phyloP scores from a whole-genome alignment of 768 basidiomycete genomes.

The Termitomyces sp. region DNA sequence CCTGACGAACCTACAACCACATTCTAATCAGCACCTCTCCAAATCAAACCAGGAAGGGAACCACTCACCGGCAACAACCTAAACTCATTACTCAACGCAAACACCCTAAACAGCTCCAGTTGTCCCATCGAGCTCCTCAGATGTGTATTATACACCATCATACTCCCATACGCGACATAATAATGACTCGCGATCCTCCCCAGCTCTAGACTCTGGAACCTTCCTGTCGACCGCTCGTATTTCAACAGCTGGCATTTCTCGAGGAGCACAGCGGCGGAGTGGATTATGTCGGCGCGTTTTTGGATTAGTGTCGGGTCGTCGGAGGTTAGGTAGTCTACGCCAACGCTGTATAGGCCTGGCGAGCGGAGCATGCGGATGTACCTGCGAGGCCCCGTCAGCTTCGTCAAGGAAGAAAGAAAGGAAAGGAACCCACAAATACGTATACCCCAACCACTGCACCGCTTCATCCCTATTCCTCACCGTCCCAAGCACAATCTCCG shows the following conservation, averaged over 20 bases:
- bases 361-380: conserved; percentile 94
- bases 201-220: conserved; percentile 91
- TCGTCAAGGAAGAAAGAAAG: conserved; percentile 8
- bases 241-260: conserved; percentile 95
- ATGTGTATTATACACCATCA: conserved; percentile 97
- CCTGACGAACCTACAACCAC: conserved; percentile 19
- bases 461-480: conserved; percentile 95
- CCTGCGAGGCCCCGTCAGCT: conserved; percentile 37
- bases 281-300: conserved; percentile 91
- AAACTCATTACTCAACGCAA: conserved; percentile 95
- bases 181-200: conserved; percentile 95
- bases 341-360: conserved; percentile 84
- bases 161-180: conserved; percentile 92
- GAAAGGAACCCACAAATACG: conserved; percentile 70
- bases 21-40: background rate
- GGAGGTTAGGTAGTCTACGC: conserved; percentile 72
- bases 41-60: conserved; percentile 15
- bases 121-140: conserved; percentile 82
- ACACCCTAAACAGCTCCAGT: conserved; percentile 92
- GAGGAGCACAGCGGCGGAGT: conserved; percentile 88
- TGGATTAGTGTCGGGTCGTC: conserved; percentile 82
- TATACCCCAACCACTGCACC: conserved; percentile 96
- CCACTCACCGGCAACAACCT: conserved; percentile 81
- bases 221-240: conserved; percentile 85
- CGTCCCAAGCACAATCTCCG: conserved; percentile 94